Percentiles rank a stretch among this genome's conserved stretches.
These are phyloP conservation scores for Penicillium sp. DNA, from an alignment of 2,329 filamentous ascomycete genomes.

Conservation along the genomic window DNA sequence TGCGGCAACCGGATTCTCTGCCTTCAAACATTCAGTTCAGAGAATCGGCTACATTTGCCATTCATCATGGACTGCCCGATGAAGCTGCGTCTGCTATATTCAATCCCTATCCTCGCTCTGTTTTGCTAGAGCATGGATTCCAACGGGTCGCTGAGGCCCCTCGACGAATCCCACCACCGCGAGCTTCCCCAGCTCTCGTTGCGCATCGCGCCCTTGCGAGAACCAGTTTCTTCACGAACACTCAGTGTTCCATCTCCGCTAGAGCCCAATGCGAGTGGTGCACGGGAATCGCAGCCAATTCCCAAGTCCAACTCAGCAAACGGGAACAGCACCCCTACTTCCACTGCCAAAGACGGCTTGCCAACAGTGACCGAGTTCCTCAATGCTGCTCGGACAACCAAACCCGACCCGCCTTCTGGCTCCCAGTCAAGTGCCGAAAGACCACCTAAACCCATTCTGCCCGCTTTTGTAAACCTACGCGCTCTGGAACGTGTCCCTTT, in stretches of 20 bases:
- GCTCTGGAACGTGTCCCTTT: slow-evolving; percentile 50
- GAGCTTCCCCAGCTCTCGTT: slow-evolving; percentile 49
- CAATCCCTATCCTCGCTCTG: neutral
- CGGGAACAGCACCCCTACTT: slow-evolving; percentile 34
- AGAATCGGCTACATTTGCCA: neutral
- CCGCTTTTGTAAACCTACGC: slow-evolving; percentile 53
- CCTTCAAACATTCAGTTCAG: slow-evolving; percentile 1
- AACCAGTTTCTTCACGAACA: slow-evolving; percentile 48
- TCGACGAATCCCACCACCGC: slow-evolving; percentile 48
- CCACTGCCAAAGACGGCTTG: slow-evolving; percentile 30
- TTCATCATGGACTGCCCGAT: slow-evolving; percentile 10
- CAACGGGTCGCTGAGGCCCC: slow-evolving; percentile 35
- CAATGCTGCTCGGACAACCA: slow-evolving; percentile 42
- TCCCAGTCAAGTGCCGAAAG: slow-evolving; percentile 39
- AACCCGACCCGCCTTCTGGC: slow-evolving; percentile 36
- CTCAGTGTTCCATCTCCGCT: slow-evolving; percentile 49
- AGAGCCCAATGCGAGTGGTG: slow-evolving; percentile 47
- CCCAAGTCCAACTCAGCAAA: slow-evolving; percentile 31
- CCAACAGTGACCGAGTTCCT: slow-evolving; percentile 41
- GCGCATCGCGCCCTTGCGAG: slow-evolving; percentile 53
- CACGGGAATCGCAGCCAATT: slow-evolving; percentile 35
- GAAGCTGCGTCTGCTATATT: neutral
- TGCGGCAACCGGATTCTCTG: neutral
- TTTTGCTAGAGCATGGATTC: slow-evolving; percentile 35
- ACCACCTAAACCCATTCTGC: slow-evolving; percentile 46